phyloP scores from a whole-genome alignment of 2,329 filamentous ascomycete species.

The Sporothrix euskadiensis region DNA sequence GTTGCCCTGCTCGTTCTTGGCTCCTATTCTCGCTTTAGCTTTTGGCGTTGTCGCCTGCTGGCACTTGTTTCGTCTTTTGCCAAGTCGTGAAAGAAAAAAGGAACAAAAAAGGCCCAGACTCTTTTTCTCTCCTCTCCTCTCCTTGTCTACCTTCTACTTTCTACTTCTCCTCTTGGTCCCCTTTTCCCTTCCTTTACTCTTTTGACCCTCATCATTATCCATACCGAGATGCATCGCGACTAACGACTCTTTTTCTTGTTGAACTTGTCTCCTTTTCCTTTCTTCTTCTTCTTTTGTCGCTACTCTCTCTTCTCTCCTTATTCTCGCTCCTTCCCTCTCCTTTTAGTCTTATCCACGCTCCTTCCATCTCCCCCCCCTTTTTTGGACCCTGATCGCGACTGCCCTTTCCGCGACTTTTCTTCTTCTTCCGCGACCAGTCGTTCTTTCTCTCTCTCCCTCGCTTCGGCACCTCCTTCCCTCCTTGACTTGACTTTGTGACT shows the following conservation, averaged over 20 bases:
- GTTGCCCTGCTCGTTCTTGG: not conserved
- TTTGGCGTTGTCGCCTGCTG: not conserved
- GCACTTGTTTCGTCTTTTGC: not conserved
- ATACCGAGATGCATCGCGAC: not conserved
- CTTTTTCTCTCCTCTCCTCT: not conserved
- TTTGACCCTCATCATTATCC: not conserved
- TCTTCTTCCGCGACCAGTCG: not conserved
- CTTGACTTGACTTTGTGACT: not conserved
- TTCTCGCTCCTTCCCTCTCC: not conserved
- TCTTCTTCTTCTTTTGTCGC: not conserved
- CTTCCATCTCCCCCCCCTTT: not conserved
- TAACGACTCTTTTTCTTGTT: not conserved
- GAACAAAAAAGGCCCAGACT: not conserved
- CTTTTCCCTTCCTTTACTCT: no score
- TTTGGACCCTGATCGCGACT: not conserved
- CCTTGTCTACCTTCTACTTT: not conserved
- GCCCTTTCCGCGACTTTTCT: not conserved
- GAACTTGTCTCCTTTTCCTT: not conserved
- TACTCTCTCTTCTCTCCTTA: not conserved
- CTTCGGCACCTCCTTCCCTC: not conserved
- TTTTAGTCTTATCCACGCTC: not conserved
- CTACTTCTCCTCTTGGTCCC: not conserved
- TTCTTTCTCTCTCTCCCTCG: not conserved
- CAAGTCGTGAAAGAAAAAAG: not conserved
- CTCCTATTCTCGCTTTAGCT: not conserved